Base-by-base conservation (phyloP, 768 basidiomycete species). In the Dictyophora rubrovolvata region DNA sequence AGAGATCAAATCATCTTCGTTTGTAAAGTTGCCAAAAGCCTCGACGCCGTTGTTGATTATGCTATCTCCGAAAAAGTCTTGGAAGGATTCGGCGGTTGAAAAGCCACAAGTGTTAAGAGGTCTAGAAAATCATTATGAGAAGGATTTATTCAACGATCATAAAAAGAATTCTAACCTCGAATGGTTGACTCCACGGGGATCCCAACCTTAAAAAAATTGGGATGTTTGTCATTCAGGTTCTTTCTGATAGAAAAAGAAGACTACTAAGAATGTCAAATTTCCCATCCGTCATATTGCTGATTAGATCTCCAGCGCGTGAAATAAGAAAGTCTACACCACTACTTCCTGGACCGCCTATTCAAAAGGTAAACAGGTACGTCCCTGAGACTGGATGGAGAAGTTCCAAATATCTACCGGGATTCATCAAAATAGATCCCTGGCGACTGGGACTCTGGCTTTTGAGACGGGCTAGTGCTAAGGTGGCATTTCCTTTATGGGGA, bases 21-120 rank as follows among this genome's bases (percentile, higher is more conserved):
- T 46, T 21, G 56, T 57, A 20, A 57, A 57, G 20, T 57, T 50
- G 10, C 56, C 56, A 50, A 18, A 46, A 23, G 56, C 56, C 28
- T 57, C 56, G 10, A 35, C 33, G n/a, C 46, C 46, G 21, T 14
- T 34, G 11, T 22, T 11, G 17, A 36, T 28, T 17, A 57, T 57
- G 21, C 47, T 57, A 49, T 36, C 23, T 2, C 7, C 48, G 12
- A 48, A 57, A n/a, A 57, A 57, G 14, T 48, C 20, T 48, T n/a
- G 22, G 11, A 57, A n/a, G 14, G 46, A 48, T 8, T 57, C 48
- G 10, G 16, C 3, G 10, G 56, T 48, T 7, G n/a, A 49, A 34
- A 57, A 57, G 20, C 56, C 56, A 34, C 56, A 57, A 5, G 56
- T 22, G 18, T 50, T 57, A 20, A 20, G 23, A 35, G 53, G 53